Conservation (phyloP, 1,139 yeast genomes). For the Yamadazyma epiphylla region DNA sequence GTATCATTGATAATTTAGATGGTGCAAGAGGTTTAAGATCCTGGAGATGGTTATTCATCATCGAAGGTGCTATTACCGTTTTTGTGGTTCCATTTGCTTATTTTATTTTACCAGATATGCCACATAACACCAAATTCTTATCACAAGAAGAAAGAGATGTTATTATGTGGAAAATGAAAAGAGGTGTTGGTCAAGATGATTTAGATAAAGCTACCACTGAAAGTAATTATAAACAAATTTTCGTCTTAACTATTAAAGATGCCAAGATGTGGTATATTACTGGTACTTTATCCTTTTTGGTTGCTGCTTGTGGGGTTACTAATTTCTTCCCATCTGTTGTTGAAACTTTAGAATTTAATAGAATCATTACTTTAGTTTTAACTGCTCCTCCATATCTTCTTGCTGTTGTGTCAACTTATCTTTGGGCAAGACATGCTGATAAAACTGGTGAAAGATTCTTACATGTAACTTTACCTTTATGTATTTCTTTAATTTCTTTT, state of each 20-base stretch:
- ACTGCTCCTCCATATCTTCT: conserved; percentile 61
- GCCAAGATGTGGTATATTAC: conserved; percentile 45
- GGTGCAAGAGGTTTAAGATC: conserved; percentile 38
- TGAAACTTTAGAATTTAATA: conserved; percentile 46
- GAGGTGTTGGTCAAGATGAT: conserved; percentile 40
- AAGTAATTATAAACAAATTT: conserved; percentile 32
- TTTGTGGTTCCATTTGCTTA: conserved; percentile 54
- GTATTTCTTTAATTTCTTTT: conserved; percentile 44
- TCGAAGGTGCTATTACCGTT: conserved; percentile 71
- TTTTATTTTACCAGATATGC: conserved; percentile 70
- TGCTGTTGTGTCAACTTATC: conserved; percentile 50
- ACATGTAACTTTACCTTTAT: conserved; percentile 46
- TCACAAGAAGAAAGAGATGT: conserved; percentile 46
- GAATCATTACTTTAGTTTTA: conserved; percentile 48
- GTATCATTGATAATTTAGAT: conserved; percentile 38
- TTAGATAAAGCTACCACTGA: conserved; percentile 33
- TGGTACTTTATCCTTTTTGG: conserved; percentile 44
- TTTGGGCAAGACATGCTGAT: conserved; percentile 59
- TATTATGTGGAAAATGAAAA: conserved; percentile 40
- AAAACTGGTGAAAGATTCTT: conserved; percentile 53
- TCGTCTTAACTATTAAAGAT: conserved; percentile 39
- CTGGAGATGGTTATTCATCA: conserved; percentile 74
- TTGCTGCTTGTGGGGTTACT: conserved; percentile 57
- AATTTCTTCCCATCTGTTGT: conserved; percentile 63
- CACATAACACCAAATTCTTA: conserved; percentile 49